Evolutionary conservation across 106 monocot species (phyloP), one percentile per base, ranked within the genome.

Genomic region (Vanilla planifolia): DNA sequence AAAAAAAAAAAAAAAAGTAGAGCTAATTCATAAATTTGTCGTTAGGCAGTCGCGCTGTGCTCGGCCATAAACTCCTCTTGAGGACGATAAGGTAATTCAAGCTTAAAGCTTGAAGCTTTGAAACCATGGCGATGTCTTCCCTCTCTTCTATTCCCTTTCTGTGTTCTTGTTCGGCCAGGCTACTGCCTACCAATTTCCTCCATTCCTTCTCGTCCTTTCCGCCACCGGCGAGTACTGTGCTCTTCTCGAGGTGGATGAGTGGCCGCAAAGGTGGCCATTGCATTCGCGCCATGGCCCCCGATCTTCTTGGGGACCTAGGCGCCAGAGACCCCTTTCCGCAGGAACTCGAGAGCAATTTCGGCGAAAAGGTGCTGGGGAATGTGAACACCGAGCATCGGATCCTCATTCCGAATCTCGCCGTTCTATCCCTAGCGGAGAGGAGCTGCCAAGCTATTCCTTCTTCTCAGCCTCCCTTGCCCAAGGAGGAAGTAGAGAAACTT

Each of bases 251-350:
- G 47, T 8, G 39, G 16, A 8, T 16, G 14, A 36, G 70, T 1
- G 14, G 39, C 25, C 5, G 11, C 43, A 32, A 30, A 13, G 17
- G 43, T 14, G 23, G 23, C 51, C 46, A 25, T n/a, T 17, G 33
- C 7, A 30, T 22, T 36, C 43, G 22, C 20, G 32, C 55, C 26
- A 56, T 69, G 5, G 79, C 72, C 27, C 48, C 40, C 42, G 82
- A 82, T 61, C 33, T 93, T 21, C 64, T 93, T 43, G 93, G 94
- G 14, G 94, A 94, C 62, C 68, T 83, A 48, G 94, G 94, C 33
- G 89, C 94, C 17, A 60, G 94, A 16, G 94, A 94, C 57, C 94
- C 94, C 1, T 89, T 80, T 61, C 82, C 89, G 32, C 82, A 21
- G 13, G 94, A 94, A 65, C 42, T 94, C 16, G 94, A 66, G 67